Percentiles rank a stretch among this genome's conserved stretches.
phyloP scores from a whole-genome alignment of 257 asterid genomes.

The Ilex asprella region DNA sequence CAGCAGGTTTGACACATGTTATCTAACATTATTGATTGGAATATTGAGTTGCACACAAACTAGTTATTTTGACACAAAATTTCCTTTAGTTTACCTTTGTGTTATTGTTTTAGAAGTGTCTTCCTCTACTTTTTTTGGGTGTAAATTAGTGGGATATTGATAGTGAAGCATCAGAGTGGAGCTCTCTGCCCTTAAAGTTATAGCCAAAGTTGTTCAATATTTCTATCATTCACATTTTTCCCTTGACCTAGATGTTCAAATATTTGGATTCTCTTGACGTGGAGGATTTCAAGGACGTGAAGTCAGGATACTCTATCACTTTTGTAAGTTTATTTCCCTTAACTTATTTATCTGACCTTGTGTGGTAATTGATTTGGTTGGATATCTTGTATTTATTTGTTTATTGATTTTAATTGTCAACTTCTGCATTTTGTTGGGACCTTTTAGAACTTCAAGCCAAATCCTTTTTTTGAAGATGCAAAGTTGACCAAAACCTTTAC shows the following conservation, averaged over 20 bases:
- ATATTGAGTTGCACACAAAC: conserved; percentile 5
- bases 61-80: background rate
- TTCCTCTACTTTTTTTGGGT: background rate
- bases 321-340: conserved; percentile 32
- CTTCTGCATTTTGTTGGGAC: too few species aligned
- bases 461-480: conserved; percentile 44
- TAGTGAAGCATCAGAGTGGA: too few species aligned
- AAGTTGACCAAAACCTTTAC: conserved; percentile 40
- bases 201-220: background rate
- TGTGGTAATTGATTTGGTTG: too few species aligned
- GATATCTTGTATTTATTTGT: background rate
- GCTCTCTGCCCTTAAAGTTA: background rate
- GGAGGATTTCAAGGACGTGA: conserved; percentile 45
- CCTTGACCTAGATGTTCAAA: conserved; percentile 33
- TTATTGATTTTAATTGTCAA: background rate
- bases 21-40: conserved; percentile 8
- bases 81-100: conserved; percentile 1
- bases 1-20: conserved; percentile 28
- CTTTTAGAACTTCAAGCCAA: conserved; percentile 50
- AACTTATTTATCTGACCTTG: too few species aligned
- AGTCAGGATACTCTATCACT: conserved; percentile 44
- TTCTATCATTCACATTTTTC: background rate
- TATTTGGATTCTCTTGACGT: conserved; percentile 47
- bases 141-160: too few species aligned
- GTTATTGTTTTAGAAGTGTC: background rate